Percentiles rank a stretch among this genome's conserved stretches.
Evolutionary conservation across 2,329 filamentous ascomycete genomes (phyloP).

Genomic region (Chaetomium sp.): DNA sequence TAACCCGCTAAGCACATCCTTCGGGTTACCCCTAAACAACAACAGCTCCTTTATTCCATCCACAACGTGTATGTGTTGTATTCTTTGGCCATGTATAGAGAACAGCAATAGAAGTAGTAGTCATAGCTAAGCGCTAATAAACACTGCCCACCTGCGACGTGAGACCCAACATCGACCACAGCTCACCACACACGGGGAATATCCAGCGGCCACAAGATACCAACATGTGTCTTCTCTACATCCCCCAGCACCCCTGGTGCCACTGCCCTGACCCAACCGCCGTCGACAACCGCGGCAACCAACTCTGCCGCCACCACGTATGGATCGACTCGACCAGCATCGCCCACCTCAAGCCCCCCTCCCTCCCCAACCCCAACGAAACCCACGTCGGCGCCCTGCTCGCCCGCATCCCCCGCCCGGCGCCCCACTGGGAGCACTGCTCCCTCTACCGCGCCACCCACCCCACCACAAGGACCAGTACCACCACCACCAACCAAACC

Average conservation of each 20-base stretch:
- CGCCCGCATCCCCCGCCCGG: background rate
- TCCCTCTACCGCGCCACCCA: background rate
- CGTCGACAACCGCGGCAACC: background rate
- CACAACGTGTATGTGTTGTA: background rate
- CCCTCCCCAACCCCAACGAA: background rate
- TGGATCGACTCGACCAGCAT: background rate
- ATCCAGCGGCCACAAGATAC: background rate
- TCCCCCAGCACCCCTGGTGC: slow-evolving; percentile 19
- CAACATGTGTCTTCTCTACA: slow-evolving; percentile 16
- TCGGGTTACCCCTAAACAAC: background rate
- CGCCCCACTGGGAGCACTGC: slow-evolving; percentile 1
- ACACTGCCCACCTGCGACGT: background rate
- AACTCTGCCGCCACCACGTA: slow-evolving; percentile 15
- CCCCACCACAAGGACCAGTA: background rate
- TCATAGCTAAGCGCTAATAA: background rate
- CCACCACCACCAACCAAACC: no score
- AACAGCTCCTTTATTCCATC: background rate
- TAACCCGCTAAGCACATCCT: background rate
- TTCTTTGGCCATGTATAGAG: background rate
- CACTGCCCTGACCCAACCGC: slow-evolving; percentile 10
- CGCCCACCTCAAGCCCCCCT: background rate
- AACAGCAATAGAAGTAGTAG: background rate
- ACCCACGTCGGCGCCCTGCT: background rate
- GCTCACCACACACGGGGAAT: background rate
- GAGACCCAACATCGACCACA: background rate